Conservation (phyloP, 2,329 filamentous ascomycete species). For the Xylogone sp. region DNA sequence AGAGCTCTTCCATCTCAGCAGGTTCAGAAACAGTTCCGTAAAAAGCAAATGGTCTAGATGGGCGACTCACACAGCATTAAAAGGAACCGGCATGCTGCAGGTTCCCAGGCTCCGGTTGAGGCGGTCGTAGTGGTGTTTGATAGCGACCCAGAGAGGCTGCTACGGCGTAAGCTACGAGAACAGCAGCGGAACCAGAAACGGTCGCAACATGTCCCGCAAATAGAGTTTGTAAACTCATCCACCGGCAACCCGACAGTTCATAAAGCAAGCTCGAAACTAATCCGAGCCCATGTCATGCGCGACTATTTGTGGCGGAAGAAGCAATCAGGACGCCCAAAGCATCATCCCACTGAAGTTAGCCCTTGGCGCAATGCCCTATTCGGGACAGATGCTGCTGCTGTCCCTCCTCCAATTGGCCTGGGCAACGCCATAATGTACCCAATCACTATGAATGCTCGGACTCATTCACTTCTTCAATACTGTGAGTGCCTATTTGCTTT, state of each 20-base stretch:
- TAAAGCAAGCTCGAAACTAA: background rate
- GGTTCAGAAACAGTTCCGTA: no score
- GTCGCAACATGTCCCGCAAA: background rate
- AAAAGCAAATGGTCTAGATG: no score
- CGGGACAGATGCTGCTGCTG: background rate
- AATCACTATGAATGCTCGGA: background rate
- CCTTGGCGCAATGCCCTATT: background rate
- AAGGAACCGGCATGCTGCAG: no score
- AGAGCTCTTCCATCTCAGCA: no score
- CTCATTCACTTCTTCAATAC: background rate
- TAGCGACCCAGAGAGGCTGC: background rate
- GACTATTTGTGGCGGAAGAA: background rate
- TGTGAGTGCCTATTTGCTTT: background rate
- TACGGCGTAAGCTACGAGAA: background rate
- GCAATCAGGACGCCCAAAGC: no score
- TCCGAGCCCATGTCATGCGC: background rate
- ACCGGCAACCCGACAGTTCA: background rate
- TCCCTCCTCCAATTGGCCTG: background rate
- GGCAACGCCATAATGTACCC: background rate
- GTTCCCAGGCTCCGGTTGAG: no score
- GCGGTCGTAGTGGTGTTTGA: background rate
- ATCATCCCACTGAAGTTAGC: background rate
- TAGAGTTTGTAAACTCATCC: background rate
- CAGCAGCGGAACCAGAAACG: background rate
- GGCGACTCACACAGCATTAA: no score